These are phyloP conservation scores for Dioscorea alata DNA, from an alignment of 106 monocot species.

Conservation along the genomic window DNA sequence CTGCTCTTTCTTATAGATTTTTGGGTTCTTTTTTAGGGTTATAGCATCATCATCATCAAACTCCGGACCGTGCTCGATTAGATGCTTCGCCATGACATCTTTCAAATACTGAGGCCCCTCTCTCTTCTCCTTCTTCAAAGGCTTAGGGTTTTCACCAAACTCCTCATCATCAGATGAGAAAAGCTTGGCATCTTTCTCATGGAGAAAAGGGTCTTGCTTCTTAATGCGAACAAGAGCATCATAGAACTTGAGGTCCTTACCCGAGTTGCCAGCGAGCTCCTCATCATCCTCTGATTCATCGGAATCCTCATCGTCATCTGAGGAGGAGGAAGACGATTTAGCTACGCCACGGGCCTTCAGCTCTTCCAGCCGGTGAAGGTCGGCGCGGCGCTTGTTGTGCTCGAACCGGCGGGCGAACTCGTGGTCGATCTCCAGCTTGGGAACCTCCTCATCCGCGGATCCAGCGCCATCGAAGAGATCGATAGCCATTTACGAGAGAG, in stretches of 20 bases:
- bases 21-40: conserved; percentile 21
- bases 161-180: conserved; percentile 37
- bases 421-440: conserved; percentile 65
- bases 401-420: conserved; percentile 75
- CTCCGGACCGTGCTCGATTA: conserved; percentile 81
- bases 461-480: conserved; percentile 30
- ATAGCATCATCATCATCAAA: conserved; percentile 14
- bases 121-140: conserved; percentile 24
- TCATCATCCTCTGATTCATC: conserved; percentile 27
- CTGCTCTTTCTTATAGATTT: conserved; percentile 66
- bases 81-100: conserved; percentile 62
- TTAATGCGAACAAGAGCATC: conserved; percentile 56
- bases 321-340: conserved; percentile 23
- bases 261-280: conserved; percentile 16
- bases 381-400: conserved; percentile 94
- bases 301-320: conserved; percentile 26
- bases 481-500: conserved; percentile 6
- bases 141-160: conserved; percentile 17
- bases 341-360: conserved; percentile 51
- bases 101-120: conserved; percentile 83
- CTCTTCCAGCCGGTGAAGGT: conserved; percentile 58
- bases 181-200: conserved; percentile 45
- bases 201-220: conserved; percentile 50
- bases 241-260: conserved; percentile 47
- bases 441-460: conserved; percentile 25